A percentile compares a stretch with the other conserved stretches of the same genome.
phyloP scores from a whole-genome alignment of 148 eudicot genomes.

The Spergularia marina region DNA sequence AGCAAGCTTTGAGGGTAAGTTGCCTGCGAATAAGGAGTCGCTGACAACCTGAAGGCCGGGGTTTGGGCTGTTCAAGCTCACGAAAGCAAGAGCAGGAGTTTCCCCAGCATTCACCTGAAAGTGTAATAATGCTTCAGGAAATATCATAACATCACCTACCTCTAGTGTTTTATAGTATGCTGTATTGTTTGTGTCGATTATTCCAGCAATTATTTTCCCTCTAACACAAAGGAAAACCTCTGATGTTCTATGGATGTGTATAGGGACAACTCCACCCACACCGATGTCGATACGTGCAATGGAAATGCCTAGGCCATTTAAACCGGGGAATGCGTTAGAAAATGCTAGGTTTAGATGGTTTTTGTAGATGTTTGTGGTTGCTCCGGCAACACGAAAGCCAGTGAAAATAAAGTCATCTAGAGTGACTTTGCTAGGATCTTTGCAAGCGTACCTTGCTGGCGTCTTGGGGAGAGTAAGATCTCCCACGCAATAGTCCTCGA shows the following conservation, averaged over 20 bases:
- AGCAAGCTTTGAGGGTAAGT: constrained; percentile 13
- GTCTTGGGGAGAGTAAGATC: constrained; percentile 24
- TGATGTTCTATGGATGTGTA: constrained; percentile 16
- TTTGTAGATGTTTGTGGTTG: constrained; percentile 16
- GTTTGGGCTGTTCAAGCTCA: constrained; percentile 21
- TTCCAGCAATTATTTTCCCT: constrained; percentile 18
- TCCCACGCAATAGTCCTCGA: constrained; percentile 23
- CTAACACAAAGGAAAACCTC: constrained; percentile 16
- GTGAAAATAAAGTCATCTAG: constrained; percentile 23
- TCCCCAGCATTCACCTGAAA: constrained; percentile 20
- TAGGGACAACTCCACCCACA: constrained; percentile 13
- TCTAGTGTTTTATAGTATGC: constrained; percentile 14
- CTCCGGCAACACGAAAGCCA: constrained; percentile 21
- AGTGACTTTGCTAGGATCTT: constrained; percentile 17
- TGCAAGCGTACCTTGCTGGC: constrained; percentile 30
- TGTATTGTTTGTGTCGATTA: constrained; percentile 15
- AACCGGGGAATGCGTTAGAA: constrained; percentile 15
- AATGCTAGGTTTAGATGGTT: constrained; percentile 20
- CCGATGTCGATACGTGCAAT: constrained; percentile 16
- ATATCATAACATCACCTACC: constrained; percentile 19
- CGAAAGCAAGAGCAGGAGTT: constrained; percentile 16
- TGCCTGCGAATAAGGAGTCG: constrained; percentile 15
- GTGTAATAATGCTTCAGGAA: constrained; percentile 15
- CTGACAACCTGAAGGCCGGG: constrained; percentile 13
- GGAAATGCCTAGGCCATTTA: constrained; percentile 13